Evolutionary conservation across 495 filamentous ascomycete species (phyloP), one percentile per base, ranked within the genome.

Genomic region (Darksidea phi): DNA sequence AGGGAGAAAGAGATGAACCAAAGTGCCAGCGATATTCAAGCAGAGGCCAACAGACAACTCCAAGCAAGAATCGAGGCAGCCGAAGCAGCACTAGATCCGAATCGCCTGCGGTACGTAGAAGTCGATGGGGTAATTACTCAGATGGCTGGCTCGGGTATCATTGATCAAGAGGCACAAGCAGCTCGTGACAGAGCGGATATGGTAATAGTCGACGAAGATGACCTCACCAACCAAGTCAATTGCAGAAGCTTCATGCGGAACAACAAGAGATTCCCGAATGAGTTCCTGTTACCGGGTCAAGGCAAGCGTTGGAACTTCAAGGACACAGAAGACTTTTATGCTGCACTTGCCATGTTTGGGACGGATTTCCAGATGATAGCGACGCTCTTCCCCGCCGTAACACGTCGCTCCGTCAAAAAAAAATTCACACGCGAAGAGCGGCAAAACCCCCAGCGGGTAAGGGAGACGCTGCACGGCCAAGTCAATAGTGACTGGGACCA

Each of bases 381-480:
- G 66, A 85, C 83, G 59, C 79, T 96, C 78, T 96, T 98, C 69
- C 84, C 85, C 0, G 83, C 83, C 26, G 81, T 88, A 20, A 88
- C 79, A 23, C 79, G 94, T 49, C 83, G 86, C 17, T 84, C 90
- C 66, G 85, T 97, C 71, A 96, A 97, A 76, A 74, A 88, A 47
- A 98, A 97, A 72, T 98, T 95, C 76, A 89, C 88, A 64, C 88
- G 87, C 53, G 94, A 98, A 74, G 95, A 97, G 74, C 79, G 84
- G n/a, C 75, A 81, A n/a, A 79, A 90, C 63, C 84, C 88, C 2
- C 71, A 77, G 13, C 79, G 82, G 46, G 83, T 98, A 65, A 86
- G 85, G 42, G 79, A 79, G 5, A 85, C 87, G 0, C 77, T 97
- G 6, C 74, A 67, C 25, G 71, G 66, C 2, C 45, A 61, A 8